Conservation (phyloP, 2,329 filamentous ascomycete genomes). For the Chrysoporthe austroafricana region DNA sequence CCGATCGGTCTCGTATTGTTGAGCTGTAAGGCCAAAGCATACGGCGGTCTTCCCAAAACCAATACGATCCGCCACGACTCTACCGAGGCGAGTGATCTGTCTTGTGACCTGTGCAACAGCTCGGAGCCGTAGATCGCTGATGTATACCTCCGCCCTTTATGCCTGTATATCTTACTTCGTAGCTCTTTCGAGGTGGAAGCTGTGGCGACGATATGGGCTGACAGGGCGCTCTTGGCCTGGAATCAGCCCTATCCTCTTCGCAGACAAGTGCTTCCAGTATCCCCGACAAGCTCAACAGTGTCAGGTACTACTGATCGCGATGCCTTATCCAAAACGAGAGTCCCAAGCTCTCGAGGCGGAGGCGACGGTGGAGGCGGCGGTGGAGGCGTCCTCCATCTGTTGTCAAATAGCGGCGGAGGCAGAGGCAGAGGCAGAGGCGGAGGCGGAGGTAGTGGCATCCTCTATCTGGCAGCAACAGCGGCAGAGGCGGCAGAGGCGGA, state of each 20-base stretch:
- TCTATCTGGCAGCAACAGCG: too few species aligned
- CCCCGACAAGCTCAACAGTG: neutral
- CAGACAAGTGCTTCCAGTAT: neutral
- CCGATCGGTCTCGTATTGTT: slow-evolving; percentile 33
- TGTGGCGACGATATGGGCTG: too few species aligned
- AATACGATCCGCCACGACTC: slow-evolving; percentile 48
- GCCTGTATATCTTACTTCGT: too few species aligned
- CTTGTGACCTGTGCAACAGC: slow-evolving; percentile 18
- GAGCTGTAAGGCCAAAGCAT: slow-evolving; percentile 43
- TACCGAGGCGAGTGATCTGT: slow-evolving; percentile 37
- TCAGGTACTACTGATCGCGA: neutral
- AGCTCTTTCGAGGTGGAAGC: too few species aligned
- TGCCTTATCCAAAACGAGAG: neutral
- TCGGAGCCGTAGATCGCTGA: slow-evolving; percentile 3
- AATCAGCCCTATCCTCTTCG: neutral
- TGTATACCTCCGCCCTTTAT: slow-evolving; percentile 44
- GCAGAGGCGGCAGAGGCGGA: too few species aligned
- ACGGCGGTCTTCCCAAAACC: slow-evolving; percentile 51
- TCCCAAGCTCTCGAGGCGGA: neutral
- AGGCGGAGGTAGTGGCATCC: too few species aligned
- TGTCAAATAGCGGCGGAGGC: too few species aligned
- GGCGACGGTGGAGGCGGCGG: neutral
- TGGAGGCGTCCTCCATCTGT: too few species aligned
- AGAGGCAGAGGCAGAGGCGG: too few species aligned
- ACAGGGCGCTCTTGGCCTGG: too few species aligned